Base-by-base conservation (phyloP, 768 basidiomycete genomes). In the Rhizopogon salebrosus region DNA sequence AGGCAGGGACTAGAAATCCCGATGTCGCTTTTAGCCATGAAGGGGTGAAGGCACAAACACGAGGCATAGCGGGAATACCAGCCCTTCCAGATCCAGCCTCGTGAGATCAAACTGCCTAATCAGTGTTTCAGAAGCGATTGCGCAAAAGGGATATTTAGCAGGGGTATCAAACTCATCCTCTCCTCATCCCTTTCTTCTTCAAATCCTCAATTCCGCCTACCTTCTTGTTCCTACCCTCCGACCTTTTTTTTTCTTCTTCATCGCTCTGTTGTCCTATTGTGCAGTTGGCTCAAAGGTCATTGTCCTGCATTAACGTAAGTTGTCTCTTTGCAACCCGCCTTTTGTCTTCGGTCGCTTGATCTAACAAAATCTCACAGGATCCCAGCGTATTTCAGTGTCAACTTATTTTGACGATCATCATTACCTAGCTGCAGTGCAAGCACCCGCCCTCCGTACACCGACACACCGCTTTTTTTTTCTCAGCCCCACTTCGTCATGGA, bases 351-450 rank as follows among this genome's bases (percentile, higher is more conserved):
- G 29, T 23, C 23, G 31, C 3, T 23, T 11, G 48, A 54, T 22
- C 48, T 36, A 23, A 48, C 18, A 13, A 22, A 59, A 55, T 57
- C 51, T 58, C 49, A 18, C 63, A 56, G 58, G 23, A 58, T 65
- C 58, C 62, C 61, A 67, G 63, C 64, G 60, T 64, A 64, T 64
- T 62, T 64, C 65, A 66, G 66, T 60, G 57, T 56, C 53, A 60
- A 43, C 62, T 65, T 66, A 62, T 67, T 63, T 54, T 46, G 54
- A 54, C 65, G 59, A 59, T 65, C 65, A 62, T 68, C 60, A 68
- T 68, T 62, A 67, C 67, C 57, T 61, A 69, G 72, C 59, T 83
- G 75, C 72, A 74, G 60, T 80, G 73, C 69, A 70, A 75, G 66
- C 74, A 75, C 56, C 58, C 24, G 42, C 60, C 59, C 56, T 49